Conservation (phyloP, 495 filamentous ascomycete species). For the Xylaria curta region DNA sequence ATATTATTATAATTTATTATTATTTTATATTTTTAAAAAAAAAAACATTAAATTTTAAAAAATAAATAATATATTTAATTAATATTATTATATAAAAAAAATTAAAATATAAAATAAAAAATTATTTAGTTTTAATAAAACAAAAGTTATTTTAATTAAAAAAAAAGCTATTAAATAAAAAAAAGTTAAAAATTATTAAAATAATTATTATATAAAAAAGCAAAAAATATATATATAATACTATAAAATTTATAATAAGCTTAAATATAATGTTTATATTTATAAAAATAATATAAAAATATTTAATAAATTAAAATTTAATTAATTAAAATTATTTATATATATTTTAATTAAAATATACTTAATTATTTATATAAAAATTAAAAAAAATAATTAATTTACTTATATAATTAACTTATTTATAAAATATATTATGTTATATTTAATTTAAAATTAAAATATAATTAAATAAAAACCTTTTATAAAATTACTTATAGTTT, state of each 20-base stretch:
- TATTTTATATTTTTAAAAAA: conserved; percentile 1
- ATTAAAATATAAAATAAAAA: too few relatives aligned
- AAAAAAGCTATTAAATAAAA: neutral
- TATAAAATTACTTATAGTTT: too few relatives aligned
- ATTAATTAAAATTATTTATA: neutral
- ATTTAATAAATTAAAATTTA: neutral
- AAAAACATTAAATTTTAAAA: neutral
- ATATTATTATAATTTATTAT: neutral
- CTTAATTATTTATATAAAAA: neutral
- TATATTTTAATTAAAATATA: neutral
- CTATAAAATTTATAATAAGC: neutral
- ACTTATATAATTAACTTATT: too few relatives aligned
- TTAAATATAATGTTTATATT: neutral
- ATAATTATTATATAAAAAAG: neutral
- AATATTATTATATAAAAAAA: neutral
- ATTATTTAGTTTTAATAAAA: neutral
- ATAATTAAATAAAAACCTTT: too few relatives aligned
- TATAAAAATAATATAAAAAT: neutral
- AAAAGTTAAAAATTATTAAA: neutral
- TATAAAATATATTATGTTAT: too few relatives aligned
- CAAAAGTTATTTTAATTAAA: neutral
- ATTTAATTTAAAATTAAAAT: too few relatives aligned
- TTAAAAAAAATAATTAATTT: too few relatives aligned
- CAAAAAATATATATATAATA: neutral
- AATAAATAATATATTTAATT: neutral